Evolutionary conservation across 768 basidiomycete genomes (phyloP), one percentile per base, ranked within the genome.

Genomic region (Suillus occidentalis): DNA sequence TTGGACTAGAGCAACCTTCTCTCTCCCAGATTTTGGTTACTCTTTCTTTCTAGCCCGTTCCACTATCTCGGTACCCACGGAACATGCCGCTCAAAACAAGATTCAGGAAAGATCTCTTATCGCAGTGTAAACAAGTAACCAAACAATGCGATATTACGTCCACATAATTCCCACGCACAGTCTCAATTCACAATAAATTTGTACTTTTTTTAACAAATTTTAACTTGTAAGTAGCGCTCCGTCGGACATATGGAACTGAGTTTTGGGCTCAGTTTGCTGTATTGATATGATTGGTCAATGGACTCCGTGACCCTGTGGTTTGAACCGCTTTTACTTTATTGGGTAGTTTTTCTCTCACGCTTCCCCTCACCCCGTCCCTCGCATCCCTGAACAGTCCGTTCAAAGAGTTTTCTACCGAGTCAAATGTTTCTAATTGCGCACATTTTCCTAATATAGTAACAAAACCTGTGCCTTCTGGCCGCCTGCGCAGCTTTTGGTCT

Each of bases 11-110:
- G 18, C 69, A 49, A 76, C 75, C 68, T 72, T 63, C 58, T 67
- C 58, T 67, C 68, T 76, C 71, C 76, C 75, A 76, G 75, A 76
- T 77, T 72, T 77, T 76, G 75, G 75, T 72, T 76, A 76, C 74
- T 75, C 75, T 73, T 75, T 73, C 74, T 69, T 75, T 75, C 69
- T 76, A 68, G 65, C 71, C 58, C 69, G 74, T 76, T 68, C 75
- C 75, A 61, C 57, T 77, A 22, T 67, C 67, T 76, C 76, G 75
- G 75, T 47, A 25, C 63, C 63, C 34, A 31, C 75, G 76, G 76
- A 71, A 77, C 69, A 73, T 75, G 61, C 75, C 75, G 76, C 66
- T 62, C 28, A 69, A 67, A 63, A 66, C 65, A 64, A 60, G 66
- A 68, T 68, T 66, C 67, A 60, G 67, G 49, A 55, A 36, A 43